phyloP scores from a whole-genome alignment of 23 red algal genomes.

The Gracilaria gracilis region DNA sequence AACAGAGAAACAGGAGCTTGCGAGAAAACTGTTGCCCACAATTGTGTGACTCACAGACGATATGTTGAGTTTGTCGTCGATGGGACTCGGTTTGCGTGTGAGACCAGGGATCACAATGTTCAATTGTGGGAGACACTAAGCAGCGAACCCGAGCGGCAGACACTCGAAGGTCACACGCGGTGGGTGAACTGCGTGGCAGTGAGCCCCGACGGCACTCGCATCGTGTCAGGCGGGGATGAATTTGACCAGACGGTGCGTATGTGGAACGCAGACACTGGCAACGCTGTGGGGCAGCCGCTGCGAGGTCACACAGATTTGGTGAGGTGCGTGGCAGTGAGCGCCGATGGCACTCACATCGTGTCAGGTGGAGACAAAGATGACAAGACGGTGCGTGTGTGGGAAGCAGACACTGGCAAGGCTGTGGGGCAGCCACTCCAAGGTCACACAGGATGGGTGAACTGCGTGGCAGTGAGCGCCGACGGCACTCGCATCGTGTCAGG shows the following conservation, averaged over 20 bases:
- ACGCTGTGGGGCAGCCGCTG: not conserved
- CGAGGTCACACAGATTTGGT: too few species aligned
- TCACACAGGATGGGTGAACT: not conserved
- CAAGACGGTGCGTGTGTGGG: too few species aligned
- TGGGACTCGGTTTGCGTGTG: not conserved
- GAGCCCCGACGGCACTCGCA: constrained; percentile 7
- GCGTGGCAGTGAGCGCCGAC: not conserved
- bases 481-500: constrained; percentile 11
- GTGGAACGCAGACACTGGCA: not conserved
- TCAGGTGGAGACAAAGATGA: too few species aligned
- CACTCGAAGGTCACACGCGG: not conserved
- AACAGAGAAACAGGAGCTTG: not conserved
- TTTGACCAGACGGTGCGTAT: constrained; percentile 9
- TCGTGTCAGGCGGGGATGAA: not conserved
- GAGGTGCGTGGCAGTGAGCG: too few species aligned
- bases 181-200: not conserved
- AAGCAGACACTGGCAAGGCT: too few species aligned
- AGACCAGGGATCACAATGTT: not conserved
- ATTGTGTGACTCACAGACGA: not conserved
- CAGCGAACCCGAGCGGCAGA: not conserved
- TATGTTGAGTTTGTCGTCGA: not conserved
- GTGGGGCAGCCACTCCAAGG: not conserved
- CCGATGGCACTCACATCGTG: too few species aligned
- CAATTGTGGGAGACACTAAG: not conserved
- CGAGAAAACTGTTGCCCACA: not conserved